Base-by-base conservation (phyloP, 2,329 filamentous ascomycete genomes). In the Simplicillium aogashimaense region DNA sequence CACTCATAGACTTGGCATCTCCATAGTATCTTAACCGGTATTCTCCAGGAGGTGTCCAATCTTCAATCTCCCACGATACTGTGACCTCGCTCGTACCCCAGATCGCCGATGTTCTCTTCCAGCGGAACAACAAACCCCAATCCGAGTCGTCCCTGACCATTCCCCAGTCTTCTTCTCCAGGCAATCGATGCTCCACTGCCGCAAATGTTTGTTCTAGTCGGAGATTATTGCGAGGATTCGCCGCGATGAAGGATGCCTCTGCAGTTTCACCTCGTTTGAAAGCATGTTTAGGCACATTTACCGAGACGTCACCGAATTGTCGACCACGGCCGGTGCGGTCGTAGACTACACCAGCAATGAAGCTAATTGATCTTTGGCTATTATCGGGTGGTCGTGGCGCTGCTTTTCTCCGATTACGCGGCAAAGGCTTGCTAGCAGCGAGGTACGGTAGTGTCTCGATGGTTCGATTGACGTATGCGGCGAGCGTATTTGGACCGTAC, bases 171-270 rank as follows among this genome's bases (percentile, higher is more conserved):
- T 44, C 45, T 10, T 53, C 50, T 15, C 39, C 42, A 3, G 37
- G 46, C 14, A 36, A 29, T 2, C 52, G 41, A 35, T 49, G 48
- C 65, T 95, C 87, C 0, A 95, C 75, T 0, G 82, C 76, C 0
- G 83, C 83, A 54, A 81, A 95, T 0, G 83, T 94, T 11, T 71
- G 72, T 54, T 86, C 88, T 2, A 87, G 75, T 3, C 79, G 75
- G 34, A 95, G 71, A 46, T 94, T 83, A 58, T 95, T 95, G 37
- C 89, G 74, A 8, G 89, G 89, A 53, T 95, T 95, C 4, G 88
- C 88, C 14, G 84, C 89, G 1, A 88, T 74, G 56, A 95, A 95
- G 0, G 68, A 78, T 0, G 74, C 84, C 4, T 63, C 73, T 20
- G 86, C 73, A 0, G 66, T 66, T 8, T 73, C 69, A 3, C 86